A percentile compares a stretch with the other conserved stretches of the same genome.
phyloP scores from a whole-genome alignment of 2,329 filamentous ascomycete species.

The Dactylellina haptotyla region DNA sequence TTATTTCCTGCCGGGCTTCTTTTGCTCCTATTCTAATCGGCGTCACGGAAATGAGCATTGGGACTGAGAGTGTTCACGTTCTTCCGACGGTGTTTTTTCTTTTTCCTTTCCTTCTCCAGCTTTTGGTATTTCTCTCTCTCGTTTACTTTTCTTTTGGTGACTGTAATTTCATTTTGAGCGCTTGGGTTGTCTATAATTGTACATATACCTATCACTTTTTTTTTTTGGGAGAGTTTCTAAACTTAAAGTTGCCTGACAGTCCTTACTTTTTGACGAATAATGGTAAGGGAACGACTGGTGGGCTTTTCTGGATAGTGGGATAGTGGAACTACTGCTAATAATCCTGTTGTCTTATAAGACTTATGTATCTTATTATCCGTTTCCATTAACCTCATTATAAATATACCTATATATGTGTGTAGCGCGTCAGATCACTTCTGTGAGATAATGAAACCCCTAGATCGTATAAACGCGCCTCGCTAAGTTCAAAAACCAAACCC shows the following conservation, averaged over 20 bases:
- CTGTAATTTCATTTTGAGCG: slow-evolving; percentile 32
- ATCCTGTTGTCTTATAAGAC: too few relatives aligned
- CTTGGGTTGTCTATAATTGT: slow-evolving; percentile 42
- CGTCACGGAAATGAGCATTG: slow-evolving; percentile 40
- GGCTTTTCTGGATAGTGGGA: too few relatives aligned
- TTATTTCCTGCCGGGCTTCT: background rate
- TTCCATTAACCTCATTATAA: too few relatives aligned
- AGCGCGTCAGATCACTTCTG: too few relatives aligned
- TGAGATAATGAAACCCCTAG: too few relatives aligned
- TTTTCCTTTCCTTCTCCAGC: slow-evolving; percentile 3
- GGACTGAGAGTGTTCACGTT: slow-evolving; percentile 51
- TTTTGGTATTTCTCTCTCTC: slow-evolving; percentile 1
- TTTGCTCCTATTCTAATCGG: slow-evolving; percentile 43
- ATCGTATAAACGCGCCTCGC: too few relatives aligned
- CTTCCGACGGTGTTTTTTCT: slow-evolving; percentile 20
- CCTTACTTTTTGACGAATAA: too few relatives aligned
- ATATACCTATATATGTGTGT: too few relatives aligned
- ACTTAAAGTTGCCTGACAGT: too few relatives aligned
- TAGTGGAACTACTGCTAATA: too few relatives aligned
- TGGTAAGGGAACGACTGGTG: too few relatives aligned
- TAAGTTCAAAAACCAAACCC: background rate
- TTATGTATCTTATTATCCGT: too few relatives aligned
- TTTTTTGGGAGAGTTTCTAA: background rate
- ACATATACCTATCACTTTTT: slow-evolving; percentile 33
- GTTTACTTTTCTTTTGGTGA: slow-evolving; percentile 3